These are phyloP conservation scores for Luzula sylvatica DNA, from an alignment of 176 grass and related monocot genomes.

Conservation along the genomic window DNA sequence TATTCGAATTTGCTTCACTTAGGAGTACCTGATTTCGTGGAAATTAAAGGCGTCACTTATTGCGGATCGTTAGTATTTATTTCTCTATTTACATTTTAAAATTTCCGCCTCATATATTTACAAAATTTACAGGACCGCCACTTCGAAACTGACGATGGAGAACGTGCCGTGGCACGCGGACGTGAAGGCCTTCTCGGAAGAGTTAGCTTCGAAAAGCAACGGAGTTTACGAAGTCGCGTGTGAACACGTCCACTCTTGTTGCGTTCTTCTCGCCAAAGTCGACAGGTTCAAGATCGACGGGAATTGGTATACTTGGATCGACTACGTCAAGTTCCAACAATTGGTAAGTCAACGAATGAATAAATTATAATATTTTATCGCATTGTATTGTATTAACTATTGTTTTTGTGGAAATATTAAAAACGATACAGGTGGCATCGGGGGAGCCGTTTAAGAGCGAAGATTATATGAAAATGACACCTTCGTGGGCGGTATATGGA, in stretches of 20 bases:
- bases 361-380: no score
- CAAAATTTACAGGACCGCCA: slow-evolving; percentile 65
- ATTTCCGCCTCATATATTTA: no score
- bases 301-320: slow-evolving; percentile 93
- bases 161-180: slow-evolving; percentile 97
- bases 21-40: slow-evolving; percentile 83
- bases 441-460: slow-evolving; percentile 63
- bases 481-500: slow-evolving; percentile 85
- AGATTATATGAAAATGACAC: slow-evolving; percentile 69
- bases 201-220: slow-evolving; percentile 60
- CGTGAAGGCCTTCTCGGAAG: slow-evolving; percentile 82
- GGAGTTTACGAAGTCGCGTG: slow-evolving; percentile 77
- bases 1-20: slow-evolving; percentile 74
- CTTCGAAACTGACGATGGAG: slow-evolving; percentile 98
- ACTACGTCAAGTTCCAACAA: slow-evolving; percentile 80
- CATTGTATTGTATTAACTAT: no score
- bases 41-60: slow-evolving; percentile 98
- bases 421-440: slow-evolving; percentile 69
- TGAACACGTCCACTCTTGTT: slow-evolving; percentile 93
- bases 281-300: slow-evolving; percentile 81
- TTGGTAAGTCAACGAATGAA: slow-evolving; percentile 35
- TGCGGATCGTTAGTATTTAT: slow-evolving; percentile 78
- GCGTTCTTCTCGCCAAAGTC: slow-evolving; percentile 74
- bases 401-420: no score
- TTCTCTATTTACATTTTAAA: background rate